Percentiles rank a stretch among this genome's conserved stretches.
Conservation (phyloP, 2,329 filamentous ascomycete genomes). For the Nothopassalora personata region DNA sequence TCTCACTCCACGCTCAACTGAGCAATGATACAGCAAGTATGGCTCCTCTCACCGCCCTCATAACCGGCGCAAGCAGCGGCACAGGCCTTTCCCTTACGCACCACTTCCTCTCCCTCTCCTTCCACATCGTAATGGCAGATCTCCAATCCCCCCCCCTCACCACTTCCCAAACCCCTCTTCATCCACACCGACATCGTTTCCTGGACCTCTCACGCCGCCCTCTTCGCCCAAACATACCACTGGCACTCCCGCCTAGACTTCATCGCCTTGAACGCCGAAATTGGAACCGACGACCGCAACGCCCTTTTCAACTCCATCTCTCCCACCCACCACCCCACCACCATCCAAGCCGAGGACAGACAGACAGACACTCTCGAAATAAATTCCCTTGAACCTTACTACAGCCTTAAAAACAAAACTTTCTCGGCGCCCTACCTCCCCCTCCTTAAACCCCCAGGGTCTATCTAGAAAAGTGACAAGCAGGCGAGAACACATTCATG, state of each 20-base stretch:
- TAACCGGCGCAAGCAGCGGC: slow-evolving; percentile 43
- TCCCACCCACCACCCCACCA: slow-evolving; percentile 20
- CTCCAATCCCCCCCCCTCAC: slow-evolving; percentile 35
- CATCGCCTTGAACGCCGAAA: slow-evolving; percentile 31
- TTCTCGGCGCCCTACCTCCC: slow-evolving; percentile 36
- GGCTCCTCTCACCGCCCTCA: slow-evolving; percentile 39
- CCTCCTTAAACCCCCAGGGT: slow-evolving; percentile 14
- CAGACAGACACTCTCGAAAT: slow-evolving; percentile 23
- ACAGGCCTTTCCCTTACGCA: slow-evolving; percentile 42
- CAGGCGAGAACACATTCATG: slow-evolving; percentile 32
- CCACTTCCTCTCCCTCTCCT: slow-evolving; percentile 35
- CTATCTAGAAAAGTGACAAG: slow-evolving; percentile 12
- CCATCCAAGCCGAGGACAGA: slow-evolving; percentile 23
- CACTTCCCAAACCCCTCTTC: slow-evolving; percentile 30
- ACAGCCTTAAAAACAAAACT: slow-evolving; percentile 30
- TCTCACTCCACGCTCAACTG: too few relatives aligned
- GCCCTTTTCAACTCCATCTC: slow-evolving; percentile 30
- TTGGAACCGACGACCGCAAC: slow-evolving; percentile 34
- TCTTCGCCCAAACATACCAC: slow-evolving; percentile 24
- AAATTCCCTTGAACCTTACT: slow-evolving; percentile 10
- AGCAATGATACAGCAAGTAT: slow-evolving; percentile 16
- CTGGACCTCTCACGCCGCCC: slow-evolving; percentile 23
- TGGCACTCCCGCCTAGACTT: slow-evolving; percentile 29
- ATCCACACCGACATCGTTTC: slow-evolving; percentile 32
- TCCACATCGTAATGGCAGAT: slow-evolving; percentile 43